Evolutionary conservation across 352 stramenopile species (phyloP).

Genomic region (Globisporangium cederbergense): DNA sequence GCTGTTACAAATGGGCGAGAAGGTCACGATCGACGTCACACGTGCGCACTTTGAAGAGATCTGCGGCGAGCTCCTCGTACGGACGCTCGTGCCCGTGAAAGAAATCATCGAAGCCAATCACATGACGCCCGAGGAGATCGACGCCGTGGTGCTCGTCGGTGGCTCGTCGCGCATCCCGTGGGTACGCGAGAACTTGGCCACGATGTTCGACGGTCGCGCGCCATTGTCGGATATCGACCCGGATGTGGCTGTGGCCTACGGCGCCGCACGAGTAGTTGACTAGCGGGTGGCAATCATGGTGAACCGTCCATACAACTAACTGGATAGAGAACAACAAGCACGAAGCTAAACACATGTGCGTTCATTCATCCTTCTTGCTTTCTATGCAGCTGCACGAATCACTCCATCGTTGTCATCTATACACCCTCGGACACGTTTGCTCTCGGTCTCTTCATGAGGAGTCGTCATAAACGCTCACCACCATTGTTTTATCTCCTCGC

Average conservation of each 20-base stretch:
- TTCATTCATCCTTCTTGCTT: constrained; percentile 8
- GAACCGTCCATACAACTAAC: background rate
- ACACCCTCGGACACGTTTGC: background rate
- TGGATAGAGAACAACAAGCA: background rate
- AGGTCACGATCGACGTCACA: constrained; percentile 29
- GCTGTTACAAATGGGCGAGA: background rate
- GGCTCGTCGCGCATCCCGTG: constrained; percentile 94
- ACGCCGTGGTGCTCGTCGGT: constrained; percentile 94
- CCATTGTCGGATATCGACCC: constrained; percentile 61
- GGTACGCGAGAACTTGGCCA: constrained; percentile 38
- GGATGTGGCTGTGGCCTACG: constrained; percentile 64
- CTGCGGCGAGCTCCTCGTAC: constrained; percentile 40
- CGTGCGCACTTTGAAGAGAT: constrained; percentile 47
- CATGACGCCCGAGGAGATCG: constrained; percentile 75
- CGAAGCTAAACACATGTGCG: background rate
- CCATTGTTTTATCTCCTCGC: background rate
- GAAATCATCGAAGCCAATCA: constrained; percentile 55
- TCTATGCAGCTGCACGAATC: background rate
- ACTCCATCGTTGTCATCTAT: background rate
- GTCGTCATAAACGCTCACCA: background rate
- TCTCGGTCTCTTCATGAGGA: background rate
- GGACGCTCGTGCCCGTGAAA: constrained; percentile 49
- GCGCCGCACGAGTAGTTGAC: constrained; percentile 50
- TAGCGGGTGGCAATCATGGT: constrained; percentile 17
- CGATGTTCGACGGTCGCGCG: constrained; percentile 42